phyloP scores from a whole-genome alignment of 2,329 filamentous ascomycete genomes.

The Echinosphaeria canescens region DNA sequence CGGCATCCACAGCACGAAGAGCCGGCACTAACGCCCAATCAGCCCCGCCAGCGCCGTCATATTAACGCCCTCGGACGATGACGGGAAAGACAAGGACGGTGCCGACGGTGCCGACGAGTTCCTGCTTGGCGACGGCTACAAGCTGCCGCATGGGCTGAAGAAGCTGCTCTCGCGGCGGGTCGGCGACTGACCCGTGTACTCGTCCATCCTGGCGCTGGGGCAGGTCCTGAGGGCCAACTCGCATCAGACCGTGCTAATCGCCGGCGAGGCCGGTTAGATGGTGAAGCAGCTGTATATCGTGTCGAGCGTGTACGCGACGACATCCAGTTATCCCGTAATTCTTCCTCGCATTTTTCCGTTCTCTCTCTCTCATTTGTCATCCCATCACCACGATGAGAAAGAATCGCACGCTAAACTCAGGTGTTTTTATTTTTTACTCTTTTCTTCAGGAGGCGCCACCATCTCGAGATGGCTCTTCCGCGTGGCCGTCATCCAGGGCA shows the following conservation, averaged over 20 bases:
- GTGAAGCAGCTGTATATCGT: conserved; percentile 36
- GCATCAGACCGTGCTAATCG: conserved; percentile 46
- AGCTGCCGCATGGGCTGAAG: conserved; percentile 29
- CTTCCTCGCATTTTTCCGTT: too few species aligned
- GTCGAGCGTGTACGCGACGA: too few species aligned
- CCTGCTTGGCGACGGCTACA: conserved; percentile 29
- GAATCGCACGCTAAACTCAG: too few species aligned
- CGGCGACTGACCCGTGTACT: conserved; percentile 43
- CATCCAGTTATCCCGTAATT: neutral
- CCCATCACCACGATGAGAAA: too few species aligned
- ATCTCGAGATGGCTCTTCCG: conserved; percentile 46
- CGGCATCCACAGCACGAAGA: conserved; percentile 6
- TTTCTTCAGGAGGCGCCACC: conserved; percentile 33
- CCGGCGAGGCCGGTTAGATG: conserved; percentile 36
- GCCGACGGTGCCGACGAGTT: conserved; percentile 26
- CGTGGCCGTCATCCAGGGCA: conserved; percentile 42
- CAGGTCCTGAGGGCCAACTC: conserved; percentile 45
- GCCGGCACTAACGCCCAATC: conserved; percentile 7
- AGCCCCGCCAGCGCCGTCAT: conserved; percentile 9
- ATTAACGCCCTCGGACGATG: conserved; percentile 14
- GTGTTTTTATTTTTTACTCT: too few species aligned
- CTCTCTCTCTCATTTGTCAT: too few species aligned
- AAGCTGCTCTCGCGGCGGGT: conserved; percentile 28
- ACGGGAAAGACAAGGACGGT: conserved; percentile 12
- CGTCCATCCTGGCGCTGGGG: conserved; percentile 35